Percentiles rank a stretch among this genome's conserved stretches.
These are phyloP conservation scores for Nicotiana sylvestris DNA, from an alignment of 257 asterid species.

Conservation along the genomic window DNA sequence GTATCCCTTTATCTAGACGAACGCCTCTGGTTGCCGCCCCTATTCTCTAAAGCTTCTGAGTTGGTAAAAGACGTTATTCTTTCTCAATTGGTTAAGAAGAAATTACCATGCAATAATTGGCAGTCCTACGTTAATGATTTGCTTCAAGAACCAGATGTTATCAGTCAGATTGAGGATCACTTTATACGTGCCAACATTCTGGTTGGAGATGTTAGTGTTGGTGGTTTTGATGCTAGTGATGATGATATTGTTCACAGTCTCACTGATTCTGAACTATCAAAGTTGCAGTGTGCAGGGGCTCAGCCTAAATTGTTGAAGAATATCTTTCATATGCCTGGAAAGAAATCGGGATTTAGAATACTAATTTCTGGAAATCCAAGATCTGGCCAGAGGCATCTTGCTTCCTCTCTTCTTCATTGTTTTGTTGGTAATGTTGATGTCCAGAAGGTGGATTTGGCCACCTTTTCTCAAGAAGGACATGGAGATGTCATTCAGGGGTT, in stretches of 20 bases:
- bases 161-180: conserved; percentile 55
- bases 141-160: conserved; percentile 59
- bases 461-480: conserved; percentile 85
- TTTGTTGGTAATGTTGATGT: conserved; percentile 75
- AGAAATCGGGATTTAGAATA: conserved; percentile 68
- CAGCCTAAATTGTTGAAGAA: conserved; percentile 40
- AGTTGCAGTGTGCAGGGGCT: conserved; percentile 45
- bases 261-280: conserved; percentile 39
- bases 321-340: conserved; percentile 31
- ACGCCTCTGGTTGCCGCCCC: conserved; percentile 70
- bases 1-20: conserved; percentile 68
- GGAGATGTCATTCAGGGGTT: conserved; percentile 94
- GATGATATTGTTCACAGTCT: conserved; percentile 34
- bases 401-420: conserved; percentile 89
- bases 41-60: conserved; percentile 58
- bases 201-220: conserved; percentile 38
- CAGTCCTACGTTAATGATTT: conserved; percentile 61
- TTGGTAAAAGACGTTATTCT: conserved; percentile 52
- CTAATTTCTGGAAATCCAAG: conserved; percentile 79
- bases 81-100: conserved; percentile 52
- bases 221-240: conserved; percentile 33
- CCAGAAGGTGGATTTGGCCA: conserved; percentile 87
- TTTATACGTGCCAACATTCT: conserved; percentile 44
- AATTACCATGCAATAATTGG: conserved; percentile 55
- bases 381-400: conserved; percentile 92